phyloP scores from a whole-genome alignment of 495 filamentous ascomycete species.

The Hyaloscypha hepaticicola region DNA sequence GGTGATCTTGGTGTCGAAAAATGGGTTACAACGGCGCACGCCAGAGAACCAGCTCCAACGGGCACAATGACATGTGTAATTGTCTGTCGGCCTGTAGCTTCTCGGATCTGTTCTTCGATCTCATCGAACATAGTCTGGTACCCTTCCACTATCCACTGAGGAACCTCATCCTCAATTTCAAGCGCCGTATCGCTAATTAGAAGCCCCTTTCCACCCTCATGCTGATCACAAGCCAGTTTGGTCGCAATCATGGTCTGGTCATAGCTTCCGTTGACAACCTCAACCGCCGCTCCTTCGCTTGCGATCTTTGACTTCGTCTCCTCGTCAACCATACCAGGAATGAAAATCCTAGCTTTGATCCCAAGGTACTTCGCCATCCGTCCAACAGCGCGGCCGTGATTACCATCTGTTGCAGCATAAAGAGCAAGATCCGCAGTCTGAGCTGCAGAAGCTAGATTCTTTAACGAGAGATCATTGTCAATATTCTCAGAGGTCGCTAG shows the following conservation, averaged over 20 bases:
- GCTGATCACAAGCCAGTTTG: conserved; percentile 34
- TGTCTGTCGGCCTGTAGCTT: background rate
- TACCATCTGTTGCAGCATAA: conserved; percentile 63
- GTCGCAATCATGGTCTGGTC: conserved; percentile 56
- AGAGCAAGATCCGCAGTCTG: conserved; percentile 35
- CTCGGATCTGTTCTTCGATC: conserved; percentile 52
- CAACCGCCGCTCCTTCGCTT: conserved; percentile 55
- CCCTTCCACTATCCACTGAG: conserved; percentile 68
- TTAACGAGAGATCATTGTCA: conserved; percentile 32
- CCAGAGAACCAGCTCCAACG: conserved; percentile 60
- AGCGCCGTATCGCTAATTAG: conserved; percentile 66
- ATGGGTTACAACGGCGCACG: conserved; percentile 50
- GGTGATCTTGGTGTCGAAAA: conserved; percentile 42
- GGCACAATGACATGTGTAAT: conserved; percentile 30
- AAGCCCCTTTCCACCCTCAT: conserved; percentile 35
- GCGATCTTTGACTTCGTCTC: conserved; percentile 50
- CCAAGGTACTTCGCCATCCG: conserved; percentile 57
- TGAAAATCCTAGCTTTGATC: conserved; percentile 51
- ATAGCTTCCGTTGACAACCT: conserved; percentile 55
- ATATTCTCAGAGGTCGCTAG: background rate
- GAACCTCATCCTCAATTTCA: conserved; percentile 59
- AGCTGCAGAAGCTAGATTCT: conserved; percentile 41
- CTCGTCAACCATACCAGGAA: conserved; percentile 51
- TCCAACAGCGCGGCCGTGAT: conserved; percentile 68
- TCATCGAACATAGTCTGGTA: conserved; percentile 70